Percentiles rank a stretch among this genome's conserved stretches.
These are phyloP conservation scores for Cordyceps cateniannulata DNA, from an alignment of 2,329 filamentous ascomycete species.

Conservation along the genomic window DNA sequence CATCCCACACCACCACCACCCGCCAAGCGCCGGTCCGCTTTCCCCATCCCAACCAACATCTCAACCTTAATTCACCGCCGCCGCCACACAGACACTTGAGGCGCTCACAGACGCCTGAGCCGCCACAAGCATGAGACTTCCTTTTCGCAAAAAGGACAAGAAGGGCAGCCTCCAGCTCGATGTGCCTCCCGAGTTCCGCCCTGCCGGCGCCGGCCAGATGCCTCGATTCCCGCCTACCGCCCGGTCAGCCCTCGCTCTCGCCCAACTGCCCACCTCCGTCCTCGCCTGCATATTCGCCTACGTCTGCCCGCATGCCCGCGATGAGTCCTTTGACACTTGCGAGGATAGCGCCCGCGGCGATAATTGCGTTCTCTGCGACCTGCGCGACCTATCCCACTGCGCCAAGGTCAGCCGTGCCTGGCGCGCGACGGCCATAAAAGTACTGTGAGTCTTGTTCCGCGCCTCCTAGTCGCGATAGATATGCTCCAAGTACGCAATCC, in stretches of 20 bases:
- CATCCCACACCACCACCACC: neutral
- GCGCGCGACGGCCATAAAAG: slow-evolving; percentile 45
- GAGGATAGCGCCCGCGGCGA: slow-evolving; percentile 74
- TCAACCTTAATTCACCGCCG: neutral
- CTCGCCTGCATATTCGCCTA: slow-evolving; percentile 71
- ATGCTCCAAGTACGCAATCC: neutral
- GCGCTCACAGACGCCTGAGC: neutral
- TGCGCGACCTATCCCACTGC: slow-evolving; percentile 80
- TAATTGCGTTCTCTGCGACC: slow-evolving; percentile 88
- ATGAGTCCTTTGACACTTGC: slow-evolving; percentile 73
- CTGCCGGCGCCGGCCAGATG: slow-evolving; percentile 20
- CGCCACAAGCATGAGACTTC: slow-evolving; percentile 27
- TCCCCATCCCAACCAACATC: neutral
- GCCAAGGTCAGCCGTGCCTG: slow-evolving; percentile 68
- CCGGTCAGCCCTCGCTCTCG: slow-evolving; percentile 37
- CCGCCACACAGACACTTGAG: neutral
- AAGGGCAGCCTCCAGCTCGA: slow-evolving; percentile 25
- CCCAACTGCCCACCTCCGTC: slow-evolving; percentile 58
- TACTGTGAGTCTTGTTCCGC: slow-evolving; percentile 51
- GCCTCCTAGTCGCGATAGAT: neutral
- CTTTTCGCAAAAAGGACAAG: slow-evolving; percentile 32
- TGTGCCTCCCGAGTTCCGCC: slow-evolving; percentile 26
- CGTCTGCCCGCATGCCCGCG: slow-evolving; percentile 75
- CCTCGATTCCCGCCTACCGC: slow-evolving; percentile 31
- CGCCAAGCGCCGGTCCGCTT: slow-evolving; percentile 4